phyloP scores from a whole-genome alignment of 164 flowering plant genomes.

The Vitis rotundifolia region DNA sequence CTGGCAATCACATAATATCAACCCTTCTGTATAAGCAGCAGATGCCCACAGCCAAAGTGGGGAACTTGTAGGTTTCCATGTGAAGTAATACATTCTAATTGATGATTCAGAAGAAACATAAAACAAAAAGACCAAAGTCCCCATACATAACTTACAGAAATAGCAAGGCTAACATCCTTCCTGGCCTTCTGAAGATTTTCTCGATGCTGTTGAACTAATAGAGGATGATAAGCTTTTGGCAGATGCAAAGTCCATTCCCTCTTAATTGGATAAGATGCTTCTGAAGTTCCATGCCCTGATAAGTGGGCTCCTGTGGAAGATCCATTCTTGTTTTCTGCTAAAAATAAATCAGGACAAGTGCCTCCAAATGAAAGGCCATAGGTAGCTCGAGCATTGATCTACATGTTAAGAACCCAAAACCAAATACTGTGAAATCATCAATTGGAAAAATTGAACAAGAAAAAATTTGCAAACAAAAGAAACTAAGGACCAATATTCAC shows the following conservation, averaged over 20 bases:
- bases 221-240: conserved; percentile 84
- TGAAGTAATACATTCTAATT: background rate
- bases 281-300: conserved; percentile 15
- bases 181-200: conserved; percentile 51
- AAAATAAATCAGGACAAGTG: conserved; percentile 60
- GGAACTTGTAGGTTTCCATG: no score
- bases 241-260: conserved; percentile 69
- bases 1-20: background rate
- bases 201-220: conserved; percentile 69
- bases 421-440: conserved; percentile 7
- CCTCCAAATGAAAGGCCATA: conserved; percentile 83
- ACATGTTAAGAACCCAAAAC: conserved; percentile 12
- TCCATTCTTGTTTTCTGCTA: conserved; percentile 27
- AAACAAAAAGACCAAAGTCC: background rate
- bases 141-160: conserved; percentile 49
- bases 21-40: background rate
- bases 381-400: conserved; percentile 90
- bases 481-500: background rate
- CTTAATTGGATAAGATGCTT: conserved; percentile 23
- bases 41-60: no score
- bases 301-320: conserved; percentile 15
- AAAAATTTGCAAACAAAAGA: background rate
- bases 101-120: background rate
- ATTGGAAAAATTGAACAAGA: background rate
- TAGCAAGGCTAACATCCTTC: conserved; percentile 58